A percentile compares a stretch with the other conserved stretches of the same genome.
phyloP scores from a whole-genome alignment of 2,329 filamentous ascomycete genomes.

The Myriosclerotinia duriaeana region DNA sequence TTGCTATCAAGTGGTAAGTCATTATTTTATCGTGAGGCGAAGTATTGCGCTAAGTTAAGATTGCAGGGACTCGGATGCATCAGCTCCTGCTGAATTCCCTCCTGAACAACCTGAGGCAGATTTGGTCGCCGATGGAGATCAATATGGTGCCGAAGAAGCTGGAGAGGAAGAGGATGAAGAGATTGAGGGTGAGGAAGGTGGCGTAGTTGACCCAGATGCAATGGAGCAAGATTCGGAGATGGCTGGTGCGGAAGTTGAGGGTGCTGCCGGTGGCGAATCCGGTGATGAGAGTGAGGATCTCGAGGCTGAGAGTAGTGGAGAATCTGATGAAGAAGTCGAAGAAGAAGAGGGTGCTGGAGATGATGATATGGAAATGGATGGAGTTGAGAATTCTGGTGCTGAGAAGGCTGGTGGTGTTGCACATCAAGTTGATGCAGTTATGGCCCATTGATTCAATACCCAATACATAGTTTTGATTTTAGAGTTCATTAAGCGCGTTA shows the following conservation, averaged over 20 bases:
- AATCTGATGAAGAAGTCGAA: conserved; percentile 50
- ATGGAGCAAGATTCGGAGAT: conserved; percentile 71
- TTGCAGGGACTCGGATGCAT: conserved; percentile 91
- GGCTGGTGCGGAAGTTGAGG: conserved; percentile 63
- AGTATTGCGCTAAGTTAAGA: too few relatives aligned
- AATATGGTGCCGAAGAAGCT: conserved; percentile 88
- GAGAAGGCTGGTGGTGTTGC: conserved; percentile 24
- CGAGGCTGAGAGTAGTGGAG: conserved; percentile 71
- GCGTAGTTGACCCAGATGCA: conserved; percentile 44
- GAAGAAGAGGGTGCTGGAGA: conserved; percentile 45
- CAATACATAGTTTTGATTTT: conserved; percentile 19
- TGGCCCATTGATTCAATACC: conserved; percentile 23
- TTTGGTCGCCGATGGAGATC: conserved; percentile 76
- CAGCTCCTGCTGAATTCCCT: conserved; percentile 91
- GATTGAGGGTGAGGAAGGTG: conserved; percentile 56
- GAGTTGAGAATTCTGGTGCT: conserved; percentile 37
- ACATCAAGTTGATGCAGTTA: conserved; percentile 33
- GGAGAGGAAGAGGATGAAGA: conserved; percentile 70
- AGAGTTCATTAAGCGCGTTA: conserved; percentile 15
- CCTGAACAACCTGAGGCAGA: conserved; percentile 98
- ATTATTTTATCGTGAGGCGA: background rate
- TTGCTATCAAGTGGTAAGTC: conserved; percentile 95
- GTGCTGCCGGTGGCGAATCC: conserved; percentile 59
- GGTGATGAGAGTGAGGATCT: conserved; percentile 78
- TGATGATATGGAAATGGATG: conserved; percentile 54